Base-by-base conservation (phyloP, 2,329 filamentous ascomycete genomes). In the Macroventuria anomochaeta region DNA sequence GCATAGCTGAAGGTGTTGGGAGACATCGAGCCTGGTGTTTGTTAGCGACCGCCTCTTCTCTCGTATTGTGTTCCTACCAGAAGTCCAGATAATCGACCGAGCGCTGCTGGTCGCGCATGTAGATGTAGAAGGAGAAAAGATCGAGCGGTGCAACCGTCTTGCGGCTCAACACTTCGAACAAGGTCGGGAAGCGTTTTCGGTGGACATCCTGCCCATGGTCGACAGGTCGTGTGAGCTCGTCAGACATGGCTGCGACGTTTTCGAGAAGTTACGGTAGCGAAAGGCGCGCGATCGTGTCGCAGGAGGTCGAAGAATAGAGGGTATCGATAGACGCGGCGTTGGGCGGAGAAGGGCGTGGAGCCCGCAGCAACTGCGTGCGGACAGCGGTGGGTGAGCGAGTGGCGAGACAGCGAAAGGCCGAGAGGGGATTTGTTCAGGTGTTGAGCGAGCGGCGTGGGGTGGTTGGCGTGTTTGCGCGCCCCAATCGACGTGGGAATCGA, bases 81-180 rank as follows among this genome's bases (percentile, higher is more conserved):
- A 99, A 99, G 74, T 99, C 95, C 34, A 99, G 81, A 69, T 99
- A 99, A 71, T 99, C 95, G 11, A 99, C 95, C 7, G 93, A 97
- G 74, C 93, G 87, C 76, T 99, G 95, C 77, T 97, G 93, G 75
- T 99, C 96, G 69, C 95, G 87, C 95, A 99, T 99, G 78, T 96
- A 99, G 68, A 99, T 99, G 78, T 99, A 99, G 80, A 99, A 99
- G 2, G 93, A 97, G 76, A 96, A 99, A 10, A 99, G 82, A 71
- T 99, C 96, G 53, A 99, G 93, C 0, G 95, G 95, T 41, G 96
- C 91, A 17, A 96, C 83, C n/a, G 95, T 99, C 61, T 92, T 88
- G 63, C 96, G 87, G 73, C 91, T 96, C 57, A 99, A 81, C 50
- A 99, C 95, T 77, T 99, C 96, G 73, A 96, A 97, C 44, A 99